Evolutionary conservation across 2,329 filamentous ascomycete genomes (phyloP).

Genomic region (Onygenales sp.): DNA sequence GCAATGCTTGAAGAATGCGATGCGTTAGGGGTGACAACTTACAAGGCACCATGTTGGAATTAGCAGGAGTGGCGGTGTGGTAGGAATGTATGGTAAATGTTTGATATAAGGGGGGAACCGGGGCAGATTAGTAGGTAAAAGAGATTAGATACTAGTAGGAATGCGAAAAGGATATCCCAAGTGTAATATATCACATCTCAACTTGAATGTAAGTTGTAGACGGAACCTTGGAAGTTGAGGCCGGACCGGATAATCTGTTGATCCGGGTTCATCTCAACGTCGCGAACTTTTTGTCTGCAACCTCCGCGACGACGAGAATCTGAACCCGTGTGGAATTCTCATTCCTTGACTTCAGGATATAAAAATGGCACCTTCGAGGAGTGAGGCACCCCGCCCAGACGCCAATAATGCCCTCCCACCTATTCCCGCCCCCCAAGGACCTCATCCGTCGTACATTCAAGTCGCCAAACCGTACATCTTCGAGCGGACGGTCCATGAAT

Average conservation of each 20-base stretch:
- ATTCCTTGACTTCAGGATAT: not conserved
- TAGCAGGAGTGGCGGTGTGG: too few species aligned
- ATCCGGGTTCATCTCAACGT: not conserved
- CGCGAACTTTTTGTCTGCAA: not conserved
- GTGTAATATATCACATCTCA: too few species aligned
- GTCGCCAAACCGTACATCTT: conserved; percentile 68
- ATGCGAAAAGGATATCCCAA: too few species aligned
- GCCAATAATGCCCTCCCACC: not conserved
- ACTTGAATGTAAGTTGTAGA: too few species aligned
- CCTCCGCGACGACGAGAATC: not conserved
- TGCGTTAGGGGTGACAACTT: too few species aligned
- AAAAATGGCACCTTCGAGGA: conserved; percentile 8
- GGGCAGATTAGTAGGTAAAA: too few species aligned
- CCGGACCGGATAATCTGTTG: not conserved
- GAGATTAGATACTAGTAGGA: too few species aligned
- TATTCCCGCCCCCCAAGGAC: conserved; percentile 29
- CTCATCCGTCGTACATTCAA: conserved; percentile 55
- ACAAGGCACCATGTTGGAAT: too few species aligned
- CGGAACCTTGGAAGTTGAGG: too few species aligned
- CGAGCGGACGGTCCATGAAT: conserved; percentile 68
- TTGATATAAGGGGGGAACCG: too few species aligned
- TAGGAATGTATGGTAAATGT: too few species aligned
- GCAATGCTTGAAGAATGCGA: too few species aligned
- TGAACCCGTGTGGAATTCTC: not conserved
- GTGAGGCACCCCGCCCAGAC: conserved; percentile 2